phyloP scores from a whole-genome alignment of 2,329 filamentous ascomycete genomes.

The Neurospora sp. region DNA sequence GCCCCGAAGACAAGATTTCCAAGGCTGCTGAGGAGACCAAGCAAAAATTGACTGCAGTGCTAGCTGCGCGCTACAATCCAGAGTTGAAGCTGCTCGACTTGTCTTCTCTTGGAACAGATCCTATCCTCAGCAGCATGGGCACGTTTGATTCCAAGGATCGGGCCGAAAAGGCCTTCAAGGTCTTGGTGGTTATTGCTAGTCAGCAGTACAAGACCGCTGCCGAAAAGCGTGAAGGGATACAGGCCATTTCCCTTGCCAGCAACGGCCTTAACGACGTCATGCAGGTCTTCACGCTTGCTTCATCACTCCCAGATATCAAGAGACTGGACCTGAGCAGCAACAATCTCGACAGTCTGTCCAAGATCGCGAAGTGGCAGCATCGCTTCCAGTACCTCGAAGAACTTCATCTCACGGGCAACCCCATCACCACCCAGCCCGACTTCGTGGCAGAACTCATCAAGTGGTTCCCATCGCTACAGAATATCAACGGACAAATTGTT shows the following conservation, averaged over 20 bases:
- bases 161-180: slow-evolving; percentile 81
- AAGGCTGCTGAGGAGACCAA: slow-evolving; percentile 50
- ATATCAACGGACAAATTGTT: slow-evolving; percentile 65
- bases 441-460: slow-evolving; percentile 60
- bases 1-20: slow-evolving; percentile 31
- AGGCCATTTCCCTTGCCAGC: slow-evolving; percentile 70
- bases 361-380: slow-evolving; percentile 65
- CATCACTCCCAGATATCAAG: slow-evolving; percentile 73
- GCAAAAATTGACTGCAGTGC: slow-evolving; percentile 57
- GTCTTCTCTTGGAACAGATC: slow-evolving; percentile 64
- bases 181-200: slow-evolving; percentile 79
- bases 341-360: slow-evolving; percentile 56
- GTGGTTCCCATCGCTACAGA: slow-evolving; percentile 75
- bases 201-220: slow-evolving; percentile 60
- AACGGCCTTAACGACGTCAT: slow-evolving; percentile 68
- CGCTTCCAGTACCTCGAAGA: slow-evolving; percentile 74
- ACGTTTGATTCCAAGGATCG: slow-evolving; percentile 64
- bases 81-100: slow-evolving; percentile 70
- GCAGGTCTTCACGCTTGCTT: slow-evolving; percentile 63
- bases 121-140: slow-evolving; percentile 60
- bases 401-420: slow-evolving; percentile 68
- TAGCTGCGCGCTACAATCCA: slow-evolving; percentile 64
- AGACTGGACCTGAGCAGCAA: slow-evolving; percentile 87
- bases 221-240: slow-evolving; percentile 67
- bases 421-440: slow-evolving; percentile 52